phyloP scores from a whole-genome alignment of 2,329 filamentous ascomycete species.

The Aspergillus cejpii region DNA sequence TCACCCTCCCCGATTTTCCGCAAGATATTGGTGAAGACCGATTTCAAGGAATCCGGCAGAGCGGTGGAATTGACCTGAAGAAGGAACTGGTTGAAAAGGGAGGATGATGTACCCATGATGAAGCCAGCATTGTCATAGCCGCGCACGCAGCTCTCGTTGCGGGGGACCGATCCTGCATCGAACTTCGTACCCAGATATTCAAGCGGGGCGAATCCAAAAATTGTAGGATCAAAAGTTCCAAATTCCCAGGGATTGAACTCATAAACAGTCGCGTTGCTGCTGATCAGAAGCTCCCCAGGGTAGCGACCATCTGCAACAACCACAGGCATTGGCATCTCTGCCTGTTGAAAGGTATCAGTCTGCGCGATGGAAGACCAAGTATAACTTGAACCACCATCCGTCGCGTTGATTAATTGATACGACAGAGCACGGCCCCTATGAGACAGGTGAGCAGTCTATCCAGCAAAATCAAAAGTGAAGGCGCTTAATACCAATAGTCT shows the following conservation, averaged over 20 bases:
- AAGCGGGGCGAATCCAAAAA: slow-evolving; percentile 63
- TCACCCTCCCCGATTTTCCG: slow-evolving; percentile 49
- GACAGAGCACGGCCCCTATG: slow-evolving; percentile 62
- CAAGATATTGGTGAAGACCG: slow-evolving; percentile 50
- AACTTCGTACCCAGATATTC: slow-evolving; percentile 68
- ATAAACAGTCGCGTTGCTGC: slow-evolving; percentile 64
- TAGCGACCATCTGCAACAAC: slow-evolving; percentile 61
- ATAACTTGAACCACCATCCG: slow-evolving; percentile 64
- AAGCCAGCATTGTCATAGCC: slow-evolving; percentile 78
- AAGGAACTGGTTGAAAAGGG: slow-evolving; percentile 75
- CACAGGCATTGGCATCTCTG: slow-evolving; percentile 62
- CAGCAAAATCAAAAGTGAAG: neutral
- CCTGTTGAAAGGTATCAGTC: slow-evolving; percentile 53
- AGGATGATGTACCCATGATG: slow-evolving; percentile 76
- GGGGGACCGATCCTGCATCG: slow-evolving; percentile 52
- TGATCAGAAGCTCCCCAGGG: slow-evolving; percentile 54
- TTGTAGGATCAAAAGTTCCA: slow-evolving; percentile 64
- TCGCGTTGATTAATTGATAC: slow-evolving; percentile 72
- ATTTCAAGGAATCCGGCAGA: slow-evolving; percentile 46
- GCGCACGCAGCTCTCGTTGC: slow-evolving; percentile 56
- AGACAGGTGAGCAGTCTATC: neutral
- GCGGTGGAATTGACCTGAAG: slow-evolving; percentile 53
- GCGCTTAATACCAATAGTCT: slow-evolving; percentile 63
- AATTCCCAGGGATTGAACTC: slow-evolving; percentile 74
- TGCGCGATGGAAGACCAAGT: slow-evolving; percentile 73